Conservation (phyloP, 805 yeast genomes). For the Hagleromyces aurorensis region DNA sequence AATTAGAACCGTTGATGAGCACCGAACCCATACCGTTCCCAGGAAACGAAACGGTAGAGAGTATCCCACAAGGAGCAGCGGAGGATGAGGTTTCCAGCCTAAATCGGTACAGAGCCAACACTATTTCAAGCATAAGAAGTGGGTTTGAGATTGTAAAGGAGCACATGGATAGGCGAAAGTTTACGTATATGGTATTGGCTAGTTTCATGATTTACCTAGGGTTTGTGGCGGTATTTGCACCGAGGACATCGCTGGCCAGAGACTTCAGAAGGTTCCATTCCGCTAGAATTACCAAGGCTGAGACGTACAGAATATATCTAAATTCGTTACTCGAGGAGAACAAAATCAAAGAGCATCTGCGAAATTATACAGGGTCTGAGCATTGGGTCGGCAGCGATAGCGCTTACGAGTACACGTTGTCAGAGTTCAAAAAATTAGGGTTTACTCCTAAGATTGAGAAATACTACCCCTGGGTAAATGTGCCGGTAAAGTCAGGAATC, state of each 20-base stretch:
- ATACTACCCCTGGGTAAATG: conserved; percentile 49
- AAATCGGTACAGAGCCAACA: conserved; percentile 25
- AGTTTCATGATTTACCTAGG: conserved; percentile 31
- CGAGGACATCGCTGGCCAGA: conserved; percentile 74
- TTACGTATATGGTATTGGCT: conserved; percentile 17
- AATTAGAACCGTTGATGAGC: too few species aligned
- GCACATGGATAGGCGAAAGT: conserved; percentile 27
- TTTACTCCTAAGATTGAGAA: conserved; percentile 43
- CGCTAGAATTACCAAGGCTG: conserved; percentile 55
- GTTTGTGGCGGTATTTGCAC: conserved; percentile 66
- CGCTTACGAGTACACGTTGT: conserved; percentile 42
- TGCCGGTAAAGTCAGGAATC: conserved; percentile 41
- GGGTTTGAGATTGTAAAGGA: conserved; percentile 23
- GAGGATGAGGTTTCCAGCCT: too few species aligned
- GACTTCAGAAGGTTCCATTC: conserved; percentile 74
- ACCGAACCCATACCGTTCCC: too few species aligned
- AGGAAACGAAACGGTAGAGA: too few species aligned
- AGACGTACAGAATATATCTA: conserved; percentile 56
- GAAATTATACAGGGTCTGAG: conserved; percentile 8
- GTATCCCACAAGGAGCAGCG: too few species aligned
- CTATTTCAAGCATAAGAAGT: conserved; percentile 25
- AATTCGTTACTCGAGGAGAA: conserved; percentile 33
- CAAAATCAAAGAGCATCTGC: conserved; percentile 27
- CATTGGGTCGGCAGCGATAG: conserved; percentile 39
- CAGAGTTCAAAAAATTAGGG: conserved; percentile 44